phyloP scores from a whole-genome alignment of 352 stramenopile species.

The Pythium rhizo-oryzae region DNA sequence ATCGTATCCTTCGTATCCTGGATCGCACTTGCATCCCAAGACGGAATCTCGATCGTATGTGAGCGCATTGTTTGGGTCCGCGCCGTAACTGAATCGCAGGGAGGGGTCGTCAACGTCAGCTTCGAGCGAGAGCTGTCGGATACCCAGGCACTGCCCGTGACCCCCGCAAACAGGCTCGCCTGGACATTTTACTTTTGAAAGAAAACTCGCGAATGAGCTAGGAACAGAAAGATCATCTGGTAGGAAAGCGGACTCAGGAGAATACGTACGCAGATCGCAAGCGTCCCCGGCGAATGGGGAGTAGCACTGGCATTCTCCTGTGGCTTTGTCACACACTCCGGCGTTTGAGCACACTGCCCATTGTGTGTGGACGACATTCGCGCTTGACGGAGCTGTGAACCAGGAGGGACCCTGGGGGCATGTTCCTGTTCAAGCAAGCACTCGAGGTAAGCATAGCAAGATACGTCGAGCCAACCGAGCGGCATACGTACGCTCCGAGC shows the following conservation, averaged over 20 bases:
- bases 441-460: no score
- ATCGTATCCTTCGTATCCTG: slow-evolving; percentile 90
- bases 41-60: slow-evolving; percentile 83
- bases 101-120: slow-evolving; percentile 51
- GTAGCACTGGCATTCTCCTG: slow-evolving; percentile 64
- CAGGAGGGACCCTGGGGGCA: slow-evolving; percentile 63
- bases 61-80: slow-evolving; percentile 61
- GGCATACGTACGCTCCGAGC: slow-evolving; percentile 47
- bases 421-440: no score
- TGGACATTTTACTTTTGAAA: slow-evolving; percentile 65
- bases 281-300: slow-evolving; percentile 58
- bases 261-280: slow-evolving; percentile 51
- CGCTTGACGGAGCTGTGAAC: slow-evolving; percentile 47
- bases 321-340: slow-evolving; percentile 54
- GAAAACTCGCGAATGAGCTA: no score
- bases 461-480: background rate
- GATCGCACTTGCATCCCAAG: slow-evolving; percentile 91
- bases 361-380: slow-evolving; percentile 59
- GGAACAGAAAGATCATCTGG: no score
- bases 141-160: slow-evolving; percentile 78
- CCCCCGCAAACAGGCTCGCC: slow-evolving; percentile 57
- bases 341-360: slow-evolving; percentile 60
- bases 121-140: slow-evolving; percentile 65
- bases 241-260: no score
- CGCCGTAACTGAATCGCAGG: slow-evolving; percentile 65